Evolutionary conservation across 2,329 filamentous ascomycete species (phyloP).

Genomic region (Lecanicillium sp.): DNA sequence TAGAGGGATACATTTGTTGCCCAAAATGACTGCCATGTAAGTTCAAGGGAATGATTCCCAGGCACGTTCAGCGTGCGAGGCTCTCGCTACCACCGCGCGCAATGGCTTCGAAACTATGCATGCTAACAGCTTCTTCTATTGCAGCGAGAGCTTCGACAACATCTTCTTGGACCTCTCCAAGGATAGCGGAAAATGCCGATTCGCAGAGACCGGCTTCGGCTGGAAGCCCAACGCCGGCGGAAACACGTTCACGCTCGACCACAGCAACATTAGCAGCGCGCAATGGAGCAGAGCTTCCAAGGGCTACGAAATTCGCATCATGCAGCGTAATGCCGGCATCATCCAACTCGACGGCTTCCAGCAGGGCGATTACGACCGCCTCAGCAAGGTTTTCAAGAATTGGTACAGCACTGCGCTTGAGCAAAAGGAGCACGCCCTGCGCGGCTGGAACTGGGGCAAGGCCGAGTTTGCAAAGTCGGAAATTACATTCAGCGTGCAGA

Average conservation of each 20-base stretch:
- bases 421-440: slow-evolving; percentile 84
- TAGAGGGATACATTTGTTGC: neutral
- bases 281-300: slow-evolving; percentile 93
- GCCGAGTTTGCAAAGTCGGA: slow-evolving; percentile 94
- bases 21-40: slow-evolving; percentile 32
- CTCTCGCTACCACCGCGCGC: neutral
- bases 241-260: slow-evolving; percentile 89
- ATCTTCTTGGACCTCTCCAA: slow-evolving; percentile 95
- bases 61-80: no score
- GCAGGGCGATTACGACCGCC: slow-evolving; percentile 86
- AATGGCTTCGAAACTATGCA: neutral
- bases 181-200: slow-evolving; percentile 84
- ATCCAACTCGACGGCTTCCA: slow-evolving; percentile 94
- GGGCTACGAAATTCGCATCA: slow-evolving; percentile 88
- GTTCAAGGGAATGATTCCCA: no score
- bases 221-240: slow-evolving; percentile 88
- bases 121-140: slow-evolving; percentile 6
- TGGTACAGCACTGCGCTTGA: slow-evolving; percentile 96
- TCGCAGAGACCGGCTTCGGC: slow-evolving; percentile 87
- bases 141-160: slow-evolving; percentile 87
- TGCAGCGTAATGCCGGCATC: slow-evolving; percentile 75
- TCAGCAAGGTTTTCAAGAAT: slow-evolving; percentile 90
- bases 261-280: slow-evolving; percentile 73
- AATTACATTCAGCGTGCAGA: slow-evolving; percentile 93
- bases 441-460: slow-evolving; percentile 99